phyloP scores from a whole-genome alignment of 2,329 filamentous ascomycete species.

The Cercospora brassicicola region DNA sequence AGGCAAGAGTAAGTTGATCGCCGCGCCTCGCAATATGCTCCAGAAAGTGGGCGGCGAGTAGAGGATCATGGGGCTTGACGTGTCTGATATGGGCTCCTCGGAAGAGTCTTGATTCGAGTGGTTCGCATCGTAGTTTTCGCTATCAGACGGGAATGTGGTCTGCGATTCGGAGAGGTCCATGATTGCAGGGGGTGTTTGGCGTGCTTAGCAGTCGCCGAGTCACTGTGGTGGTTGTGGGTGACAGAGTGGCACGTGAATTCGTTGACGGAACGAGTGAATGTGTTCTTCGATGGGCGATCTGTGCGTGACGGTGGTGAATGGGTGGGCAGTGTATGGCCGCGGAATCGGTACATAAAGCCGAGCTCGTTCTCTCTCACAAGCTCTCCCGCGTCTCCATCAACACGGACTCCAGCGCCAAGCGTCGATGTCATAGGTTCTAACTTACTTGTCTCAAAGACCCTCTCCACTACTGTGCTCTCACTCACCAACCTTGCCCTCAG shows the following conservation, averaged over 20 bases:
- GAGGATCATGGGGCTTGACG: conserved; percentile 70
- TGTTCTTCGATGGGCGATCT: neutral
- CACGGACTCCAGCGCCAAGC: neutral
- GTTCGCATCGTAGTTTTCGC: conserved; percentile 72
- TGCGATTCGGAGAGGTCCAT: conserved; percentile 64
- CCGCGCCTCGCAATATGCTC: conserved; percentile 80
- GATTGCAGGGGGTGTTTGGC: conserved; percentile 42
- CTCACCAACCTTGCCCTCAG: neutral
- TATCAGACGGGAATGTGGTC: conserved; percentile 78
- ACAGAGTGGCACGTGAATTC: neutral
- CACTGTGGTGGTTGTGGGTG: no score
- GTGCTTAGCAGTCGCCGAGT: neutral
- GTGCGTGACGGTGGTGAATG: conserved; percentile 1
- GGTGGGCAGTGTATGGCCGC: neutral
- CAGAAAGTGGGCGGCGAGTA: conserved; percentile 88
- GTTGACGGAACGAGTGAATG: neutral
- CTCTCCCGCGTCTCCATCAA: neutral
- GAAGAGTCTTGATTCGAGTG: conserved; percentile 52
- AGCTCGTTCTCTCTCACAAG: neutral
- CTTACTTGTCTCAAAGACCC: no score
- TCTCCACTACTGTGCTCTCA: no score
- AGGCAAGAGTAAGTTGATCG: conserved; percentile 91
- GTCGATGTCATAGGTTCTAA: neutral
- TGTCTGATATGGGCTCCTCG: conserved; percentile 61
- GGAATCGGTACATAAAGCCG: conserved; percentile 3